Percentiles rank a stretch among this genome's conserved stretches.
phyloP scores from a whole-genome alignment of 352 stramenopile genomes.

The Pythium plurisporium region DNA sequence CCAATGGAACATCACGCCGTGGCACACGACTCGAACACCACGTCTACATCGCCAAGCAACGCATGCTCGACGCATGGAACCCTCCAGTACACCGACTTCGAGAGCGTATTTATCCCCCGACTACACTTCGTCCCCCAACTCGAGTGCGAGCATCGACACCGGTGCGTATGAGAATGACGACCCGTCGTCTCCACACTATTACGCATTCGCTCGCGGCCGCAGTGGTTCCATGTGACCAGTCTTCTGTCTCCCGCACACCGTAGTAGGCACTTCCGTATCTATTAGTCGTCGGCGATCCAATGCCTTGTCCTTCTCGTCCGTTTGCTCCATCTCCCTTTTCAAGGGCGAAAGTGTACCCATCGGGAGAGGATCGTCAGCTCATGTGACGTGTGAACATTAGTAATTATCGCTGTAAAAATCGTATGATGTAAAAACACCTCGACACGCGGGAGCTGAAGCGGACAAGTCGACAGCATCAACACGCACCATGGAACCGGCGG shows the following conservation, averaged over 20 bases:
- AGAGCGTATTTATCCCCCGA: conserved; percentile 9
- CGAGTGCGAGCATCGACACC: conserved; percentile 16
- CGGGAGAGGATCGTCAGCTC: neutral
- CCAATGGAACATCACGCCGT: conserved; percentile 64
- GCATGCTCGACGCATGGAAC: too few relatives aligned
- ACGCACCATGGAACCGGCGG: conserved; percentile 45
- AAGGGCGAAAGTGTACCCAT: conserved; percentile 14
- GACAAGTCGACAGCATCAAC: conserved; percentile 2
- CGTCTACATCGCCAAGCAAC: neutral
- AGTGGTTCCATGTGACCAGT: conserved; percentile 53
- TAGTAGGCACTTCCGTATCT: too few relatives aligned
- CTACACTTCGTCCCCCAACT: conserved; percentile 27
- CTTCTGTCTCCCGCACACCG: too few relatives aligned
- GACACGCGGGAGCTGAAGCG: conserved; percentile 6
- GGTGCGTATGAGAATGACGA: conserved; percentile 7
- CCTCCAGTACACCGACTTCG: too few relatives aligned
- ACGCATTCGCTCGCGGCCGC: conserved; percentile 30
- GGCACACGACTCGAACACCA: conserved; percentile 13
- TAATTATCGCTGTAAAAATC: conserved; percentile 22
- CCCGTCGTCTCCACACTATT: conserved; percentile 22
- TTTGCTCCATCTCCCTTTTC: neutral
- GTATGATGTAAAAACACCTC: neutral
- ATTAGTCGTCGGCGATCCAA: neutral
- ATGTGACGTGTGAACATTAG: conserved; percentile 11
- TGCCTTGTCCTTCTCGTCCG: neutral